A percentile compares a stretch with the other conserved stretches of the same genome.
These are phyloP conservation scores for Mercurialis annua DNA, from an alignment of 345 rosid species.

Conservation along the genomic window DNA sequence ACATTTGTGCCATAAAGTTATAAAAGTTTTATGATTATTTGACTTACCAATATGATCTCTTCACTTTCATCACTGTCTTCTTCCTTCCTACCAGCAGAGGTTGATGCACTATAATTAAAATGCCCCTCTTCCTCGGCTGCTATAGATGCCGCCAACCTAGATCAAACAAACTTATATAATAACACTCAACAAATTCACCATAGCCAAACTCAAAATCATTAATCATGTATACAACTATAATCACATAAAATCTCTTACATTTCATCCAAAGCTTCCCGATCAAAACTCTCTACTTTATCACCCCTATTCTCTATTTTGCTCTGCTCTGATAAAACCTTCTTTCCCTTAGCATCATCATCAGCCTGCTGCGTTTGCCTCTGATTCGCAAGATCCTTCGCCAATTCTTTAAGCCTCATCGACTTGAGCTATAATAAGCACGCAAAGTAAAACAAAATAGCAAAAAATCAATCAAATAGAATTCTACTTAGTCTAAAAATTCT, in stretches of 20 bases:
- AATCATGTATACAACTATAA: conserved; percentile 15
- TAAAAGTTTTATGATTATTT: not conserved
- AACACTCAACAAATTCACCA: conserved; percentile 17
- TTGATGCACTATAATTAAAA: conserved; percentile 32
- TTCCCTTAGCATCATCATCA: conserved; percentile 41
- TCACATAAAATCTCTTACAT: conserved; percentile 44
- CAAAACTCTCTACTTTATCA: conserved; percentile 20
- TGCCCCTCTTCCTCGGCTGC: conserved; percentile 46
- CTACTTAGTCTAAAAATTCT: too few species aligned
- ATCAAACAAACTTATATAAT: conserved; percentile 17
- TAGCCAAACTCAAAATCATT: conserved; percentile 8
- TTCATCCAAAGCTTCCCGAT: conserved; percentile 55
- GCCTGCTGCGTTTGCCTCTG: conserved; percentile 46
- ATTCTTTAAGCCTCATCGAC: conserved; percentile 69
- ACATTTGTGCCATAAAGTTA: too few species aligned
- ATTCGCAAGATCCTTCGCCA: conserved; percentile 63
- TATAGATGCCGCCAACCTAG: conserved; percentile 68
- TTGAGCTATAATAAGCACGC: conserved; percentile 57
- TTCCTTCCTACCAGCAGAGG: conserved; percentile 40
- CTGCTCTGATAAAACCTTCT: conserved; percentile 33
- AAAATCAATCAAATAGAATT: not conserved
- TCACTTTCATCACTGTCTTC: conserved; percentile 42
- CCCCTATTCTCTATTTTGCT: conserved; percentile 10
- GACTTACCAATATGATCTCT: conserved; percentile 35
- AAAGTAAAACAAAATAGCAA: conserved; percentile 6